These are phyloP conservation scores for Tubosaeta sp. DNA, from an alignment of 768 basidiomycete species.

Conservation along the genomic window DNA sequence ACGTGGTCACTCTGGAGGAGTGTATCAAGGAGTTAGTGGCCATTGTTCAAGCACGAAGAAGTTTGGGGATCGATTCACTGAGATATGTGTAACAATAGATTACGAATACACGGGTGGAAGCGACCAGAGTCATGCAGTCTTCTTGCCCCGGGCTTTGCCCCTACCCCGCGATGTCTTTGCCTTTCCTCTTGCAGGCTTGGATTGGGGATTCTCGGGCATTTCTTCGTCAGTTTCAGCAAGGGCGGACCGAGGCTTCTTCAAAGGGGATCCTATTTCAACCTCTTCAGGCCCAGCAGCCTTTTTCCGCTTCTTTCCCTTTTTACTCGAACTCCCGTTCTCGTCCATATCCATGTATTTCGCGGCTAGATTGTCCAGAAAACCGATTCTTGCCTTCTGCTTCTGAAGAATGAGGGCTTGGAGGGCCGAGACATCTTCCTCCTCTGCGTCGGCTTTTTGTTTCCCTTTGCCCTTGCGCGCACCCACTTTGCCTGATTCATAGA, in stretches of 20 bases:
- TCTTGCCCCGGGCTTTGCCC: conserved; percentile 31
- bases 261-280: conserved; percentile 37
- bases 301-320: conserved; percentile 51
- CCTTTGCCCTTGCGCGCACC: conserved; percentile 53
- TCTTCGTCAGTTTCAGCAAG: conserved; percentile 62
- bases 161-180: conserved; percentile 31
- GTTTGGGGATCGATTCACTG: conserved; percentile 79
- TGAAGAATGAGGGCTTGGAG: conserved; percentile 81
- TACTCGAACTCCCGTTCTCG: conserved; percentile 26
- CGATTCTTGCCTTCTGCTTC: conserved; percentile 63
- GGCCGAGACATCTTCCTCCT: conserved; percentile 60
- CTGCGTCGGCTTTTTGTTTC: conserved; percentile 43
- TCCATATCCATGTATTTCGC: conserved; percentile 63
- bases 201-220: conserved; percentile 58
- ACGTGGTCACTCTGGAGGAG: conserved; percentile 92
- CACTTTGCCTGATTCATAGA: conserved; percentile 74
- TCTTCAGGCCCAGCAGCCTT: conserved; percentile 33
- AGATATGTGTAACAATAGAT: conserved; percentile 54
- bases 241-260: conserved; percentile 45
- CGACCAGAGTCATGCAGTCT: conserved; percentile 28
- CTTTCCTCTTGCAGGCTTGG: conserved; percentile 52
- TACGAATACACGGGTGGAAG: conserved; percentile 5
- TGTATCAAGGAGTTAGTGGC: conserved; percentile 90
- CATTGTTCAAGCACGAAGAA: conserved; percentile 77
- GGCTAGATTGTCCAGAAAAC: conserved; percentile 72